A percentile compares a stretch with the other conserved stretches of the same genome.
phyloP scores from a whole-genome alignment of 176 grass and related monocot species.

The Bothriochloa decipiens region DNA sequence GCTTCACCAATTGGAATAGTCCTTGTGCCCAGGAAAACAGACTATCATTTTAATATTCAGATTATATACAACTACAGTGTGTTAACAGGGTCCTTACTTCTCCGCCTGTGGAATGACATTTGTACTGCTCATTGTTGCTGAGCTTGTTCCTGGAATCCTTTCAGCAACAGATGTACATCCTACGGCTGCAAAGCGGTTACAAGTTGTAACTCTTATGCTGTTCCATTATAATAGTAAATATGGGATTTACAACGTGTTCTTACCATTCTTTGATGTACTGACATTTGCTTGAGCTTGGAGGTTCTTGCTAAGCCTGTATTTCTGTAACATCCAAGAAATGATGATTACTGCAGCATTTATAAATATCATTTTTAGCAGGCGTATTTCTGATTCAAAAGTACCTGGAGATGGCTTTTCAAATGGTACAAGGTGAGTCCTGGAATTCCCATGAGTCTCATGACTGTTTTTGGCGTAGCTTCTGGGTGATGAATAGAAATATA shows the following conservation, averaged over 20 bases:
- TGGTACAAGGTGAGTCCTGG: slow-evolving; percentile 97
- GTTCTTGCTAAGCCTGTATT: slow-evolving; percentile 95
- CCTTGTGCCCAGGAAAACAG: slow-evolving; percentile 53
- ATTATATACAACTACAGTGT: slow-evolving; percentile 43
- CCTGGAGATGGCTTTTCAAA: slow-evolving; percentile 98
- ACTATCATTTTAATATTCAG: slow-evolving; percentile 44
- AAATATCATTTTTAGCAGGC: slow-evolving; percentile 29
- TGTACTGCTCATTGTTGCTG: slow-evolving; percentile 50
- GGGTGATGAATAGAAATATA: slow-evolving; percentile 56
- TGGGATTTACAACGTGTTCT: slow-evolving; percentile 32
- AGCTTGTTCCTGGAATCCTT: slow-evolving; percentile 53
- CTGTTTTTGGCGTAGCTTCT: slow-evolving; percentile 98
- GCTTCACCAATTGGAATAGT: slow-evolving; percentile 90
- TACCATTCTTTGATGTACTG: slow-evolving; percentile 69
- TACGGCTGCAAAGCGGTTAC: slow-evolving; percentile 54
- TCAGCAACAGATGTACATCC: slow-evolving; percentile 54
- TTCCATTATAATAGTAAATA: slow-evolving; percentile 24
- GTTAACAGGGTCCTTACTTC: slow-evolving; percentile 64
- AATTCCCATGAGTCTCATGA: slow-evolving; percentile 98
- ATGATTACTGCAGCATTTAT: slow-evolving; percentile 32
- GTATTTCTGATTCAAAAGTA: slow-evolving; percentile 49
- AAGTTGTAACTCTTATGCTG: slow-evolving; percentile 11
- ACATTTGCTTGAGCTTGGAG: slow-evolving; percentile 80
- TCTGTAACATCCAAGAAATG: slow-evolving; percentile 60
- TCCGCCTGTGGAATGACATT: slow-evolving; percentile 68